Evolutionary conservation across 208 protist genomes (phyloP).

Genomic region (Trypanosoma avium): DNA sequence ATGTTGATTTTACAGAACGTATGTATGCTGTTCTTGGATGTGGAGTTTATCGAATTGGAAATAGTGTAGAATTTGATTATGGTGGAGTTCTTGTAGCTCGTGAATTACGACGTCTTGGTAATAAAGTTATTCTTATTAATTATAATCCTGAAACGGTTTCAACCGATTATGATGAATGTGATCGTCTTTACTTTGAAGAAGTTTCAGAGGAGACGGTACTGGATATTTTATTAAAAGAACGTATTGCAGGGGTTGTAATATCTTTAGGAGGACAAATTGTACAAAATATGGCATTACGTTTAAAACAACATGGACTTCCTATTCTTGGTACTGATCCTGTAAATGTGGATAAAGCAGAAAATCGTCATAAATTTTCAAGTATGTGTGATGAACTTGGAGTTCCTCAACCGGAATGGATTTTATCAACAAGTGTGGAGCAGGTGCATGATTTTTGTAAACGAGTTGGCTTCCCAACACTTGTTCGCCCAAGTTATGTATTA

Average conservation of each 20-base stretch:
- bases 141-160: conserved; percentile 99
- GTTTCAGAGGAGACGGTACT: conserved; percentile 96
- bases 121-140: conserved; percentile 98
- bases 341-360: conserved; percentile 97
- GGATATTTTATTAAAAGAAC: conserved; percentile 96
- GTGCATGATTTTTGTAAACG: conserved; percentile 89
- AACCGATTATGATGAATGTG: conserved; percentile 97
- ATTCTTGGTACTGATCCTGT: conserved; percentile 96
- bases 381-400: conserved; percentile 94
- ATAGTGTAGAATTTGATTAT: conserved; percentile 98
- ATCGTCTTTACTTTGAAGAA: conserved; percentile 99
- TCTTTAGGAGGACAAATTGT: conserved; percentile 97
- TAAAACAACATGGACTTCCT: conserved; percentile 87
- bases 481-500: conserved; percentile 97
- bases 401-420: conserved; percentile 97
- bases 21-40: conserved; percentile 95
- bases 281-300: conserved; percentile 97
- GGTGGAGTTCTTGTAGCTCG: conserved; percentile 95
- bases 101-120: conserved; percentile 92
- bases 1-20: conserved; percentile 78
- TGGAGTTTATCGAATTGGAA: conserved; percentile 98
- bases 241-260: conserved; percentile 92
- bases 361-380: conserved; percentile 94
- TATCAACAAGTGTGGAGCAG: conserved; percentile 87
- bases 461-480: conserved; percentile 94